Percentiles rank a stretch among this genome's conserved stretches.
These are phyloP conservation scores for Austroboletus festivus DNA, from an alignment of 768 basidiomycete genomes.

Conservation along the genomic window DNA sequence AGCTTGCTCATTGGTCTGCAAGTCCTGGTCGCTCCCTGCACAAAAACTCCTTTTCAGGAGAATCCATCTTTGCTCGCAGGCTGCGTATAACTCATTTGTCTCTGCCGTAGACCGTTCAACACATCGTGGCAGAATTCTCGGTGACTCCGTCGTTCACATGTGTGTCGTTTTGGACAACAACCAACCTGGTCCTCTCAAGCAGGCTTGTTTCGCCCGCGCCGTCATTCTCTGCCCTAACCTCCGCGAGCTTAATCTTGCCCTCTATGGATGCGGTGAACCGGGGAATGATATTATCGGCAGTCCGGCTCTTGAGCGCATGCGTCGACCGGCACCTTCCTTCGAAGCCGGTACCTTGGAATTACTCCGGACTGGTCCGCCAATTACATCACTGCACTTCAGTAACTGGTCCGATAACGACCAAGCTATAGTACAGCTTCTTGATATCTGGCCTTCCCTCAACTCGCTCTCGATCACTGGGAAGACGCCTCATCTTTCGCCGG, in stretches of 20 bases:
- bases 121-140: conserved; percentile 47
- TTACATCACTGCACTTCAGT: conserved; percentile 54
- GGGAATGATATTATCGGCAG: conserved; percentile 49
- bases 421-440: conserved; percentile 57
- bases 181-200: conserved; percentile 56
- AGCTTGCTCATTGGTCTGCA: conserved; percentile 61
- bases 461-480: conserved; percentile 59
- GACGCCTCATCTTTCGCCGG: conserved; percentile 46
- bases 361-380: conserved; percentile 52
- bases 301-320: conserved; percentile 45
- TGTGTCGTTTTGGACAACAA: conserved; percentile 62
- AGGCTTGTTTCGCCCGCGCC: conserved; percentile 55
- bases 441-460: conserved; percentile 56
- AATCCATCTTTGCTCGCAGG: conserved; percentile 52
- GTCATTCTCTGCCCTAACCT: conserved; percentile 60
- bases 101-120: conserved; percentile 47
- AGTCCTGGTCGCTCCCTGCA: conserved; percentile 58
- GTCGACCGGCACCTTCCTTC: conserved; percentile 52
- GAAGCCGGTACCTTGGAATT: conserved; percentile 48
- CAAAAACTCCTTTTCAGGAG: conserved; percentile 64
- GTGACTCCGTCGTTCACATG: conserved; percentile 52
- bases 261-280: conserved; percentile 57
- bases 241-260: conserved; percentile 49
- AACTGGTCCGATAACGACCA: conserved; percentile 69
- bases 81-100: conserved; percentile 53